Base-by-base conservation (phyloP, 768 basidiomycete genomes). In the Stropharia rugosoannulata region DNA sequence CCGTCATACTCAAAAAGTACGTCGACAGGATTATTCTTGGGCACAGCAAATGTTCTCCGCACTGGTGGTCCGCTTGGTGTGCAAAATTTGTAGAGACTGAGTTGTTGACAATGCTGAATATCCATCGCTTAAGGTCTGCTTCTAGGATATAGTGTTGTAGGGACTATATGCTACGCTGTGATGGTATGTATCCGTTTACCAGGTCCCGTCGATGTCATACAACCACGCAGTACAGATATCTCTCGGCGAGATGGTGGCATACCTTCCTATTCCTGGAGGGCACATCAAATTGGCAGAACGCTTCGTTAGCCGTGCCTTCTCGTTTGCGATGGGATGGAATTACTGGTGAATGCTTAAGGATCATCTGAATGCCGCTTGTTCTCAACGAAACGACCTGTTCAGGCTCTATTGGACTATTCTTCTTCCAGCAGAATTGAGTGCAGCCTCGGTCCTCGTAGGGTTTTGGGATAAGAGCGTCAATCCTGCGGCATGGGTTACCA, bases 221-320 rank as follows among this genome's bases (percentile, higher is more conserved):
- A 6, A 60, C 51, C 13, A 1, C 42, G 36, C 19, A 51, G 18
- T 22, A 27, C 61, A 87, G 86, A 69, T 89, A 54, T 85, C 85
- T 3, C 73, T 90, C 3, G 83, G 86, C 11, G 86, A 88, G 72
- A 88, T 89, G 90, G 65, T 93, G 44, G 83, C 90, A 0, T 93
- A 78, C 67, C 78, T 93, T 5, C 91, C 91, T 0, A 78, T 93
- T 47, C 78, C 89, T 27, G 91, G 91, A 54, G 91, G 82, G 3
- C 89, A 92, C 61, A 93, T 93, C 68, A 89, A 78, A 56, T 71
- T 93, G 15, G 86, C 91, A 0, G 90, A 87, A 66, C 87, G 91
- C 35, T 94, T 93, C 63, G 86, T 93, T 9, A 82, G 90, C 57
- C 87, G 83, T 15, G 87, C 89, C 1, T 74, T 90, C 57, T 87